Base-by-base conservation (phyloP, 202 grass and related monocot genomes). In the Cymbopogon flexuosus region DNA sequence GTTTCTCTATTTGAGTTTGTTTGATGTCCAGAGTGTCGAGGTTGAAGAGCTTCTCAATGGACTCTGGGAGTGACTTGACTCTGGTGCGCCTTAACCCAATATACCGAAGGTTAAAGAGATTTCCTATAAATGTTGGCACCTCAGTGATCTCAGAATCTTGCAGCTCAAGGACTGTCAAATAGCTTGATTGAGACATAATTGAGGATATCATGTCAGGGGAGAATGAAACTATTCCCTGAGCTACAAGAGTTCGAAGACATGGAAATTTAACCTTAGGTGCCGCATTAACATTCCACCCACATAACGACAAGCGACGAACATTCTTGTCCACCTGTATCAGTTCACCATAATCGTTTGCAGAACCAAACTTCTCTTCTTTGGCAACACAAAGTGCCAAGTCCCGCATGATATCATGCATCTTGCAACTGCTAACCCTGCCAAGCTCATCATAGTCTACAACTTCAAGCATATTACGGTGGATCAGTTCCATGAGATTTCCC, bases 31-130 rank as follows among this genome's bases (percentile, higher is more conserved):
- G 51, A 5, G 81, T 89, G 9, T 82, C 42, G 6, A 93, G 76
- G 39, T 89, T 87, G 13, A 13, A 65, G 43, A 89, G 84, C 47
- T 77, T 89, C 5, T 27, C 52, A 33, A 93, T 29, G 6, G 76
- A 82, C 0, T 87, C 68, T 12, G 84, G 90, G 31, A 92, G 49
- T 14, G 49, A 46, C 9, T 46, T 74, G 9, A 92, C 80, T 2
- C 76, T 85, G 3, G 90, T 89, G 3, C 45, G 11, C 62, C 90
- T 61, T 33, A 93, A 54, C 14, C 90, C 80, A 15, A 93, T 49
- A 19, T 93, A 93, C 0, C 61, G 84, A 0, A 93, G 68, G 78
- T 89, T 93, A 31, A 89, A 85, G 23, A 93, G 67, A 12, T 79
- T 41, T 11, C 83, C 87, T 40, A 92, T 65, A 36, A 2, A 47